A percentile compares a stretch with the other conserved stretches of the same genome.
phyloP scores from a whole-genome alignment of 106 monocot genomes.

The Amphibolis antarctica region DNA sequence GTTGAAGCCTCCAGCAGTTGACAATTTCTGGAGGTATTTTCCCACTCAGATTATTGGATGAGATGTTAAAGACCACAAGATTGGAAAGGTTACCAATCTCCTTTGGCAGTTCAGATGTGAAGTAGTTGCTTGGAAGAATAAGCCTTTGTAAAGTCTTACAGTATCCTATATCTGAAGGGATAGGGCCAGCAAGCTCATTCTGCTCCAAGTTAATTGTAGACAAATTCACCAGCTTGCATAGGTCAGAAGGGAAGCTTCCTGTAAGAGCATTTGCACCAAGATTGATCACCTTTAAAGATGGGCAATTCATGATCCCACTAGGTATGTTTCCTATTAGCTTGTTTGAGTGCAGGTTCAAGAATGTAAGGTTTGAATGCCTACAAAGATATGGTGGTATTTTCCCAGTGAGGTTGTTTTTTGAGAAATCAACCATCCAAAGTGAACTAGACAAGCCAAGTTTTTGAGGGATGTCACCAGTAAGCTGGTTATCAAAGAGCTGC shows the following conservation, averaged over 20 bases:
- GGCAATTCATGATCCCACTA: constrained; percentile 43
- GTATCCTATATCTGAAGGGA: constrained; percentile 61
- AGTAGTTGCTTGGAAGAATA: constrained; percentile 52
- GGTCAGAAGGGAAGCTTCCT: constrained; percentile 67
- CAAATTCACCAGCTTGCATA: constrained; percentile 66
- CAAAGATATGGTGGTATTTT: constrained; percentile 63
- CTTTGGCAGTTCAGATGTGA: constrained; percentile 51
- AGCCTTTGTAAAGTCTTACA: constrained; percentile 70
- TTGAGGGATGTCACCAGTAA: constrained; percentile 66
- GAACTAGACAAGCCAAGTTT: constrained; percentile 53
- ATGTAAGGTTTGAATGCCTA: constrained; percentile 61
- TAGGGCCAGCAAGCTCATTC: constrained; percentile 71
- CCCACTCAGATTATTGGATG: constrained; percentile 60
- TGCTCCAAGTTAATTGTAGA: constrained; percentile 65
- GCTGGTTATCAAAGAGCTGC: constrained; percentile 71
- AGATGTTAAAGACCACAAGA: constrained; percentile 80
- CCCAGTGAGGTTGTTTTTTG: constrained; percentile 74
- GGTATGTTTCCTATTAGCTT: constrained; percentile 69
- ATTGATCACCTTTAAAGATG: constrained; percentile 62
- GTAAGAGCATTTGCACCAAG: constrained; percentile 65
- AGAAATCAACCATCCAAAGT: constrained; percentile 91
- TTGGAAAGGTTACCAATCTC: constrained; percentile 62
- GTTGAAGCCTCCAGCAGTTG: constrained; percentile 59
- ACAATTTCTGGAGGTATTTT: constrained; percentile 48
- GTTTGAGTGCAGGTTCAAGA: constrained; percentile 70